Conservation (phyloP, 228 moss, liverwort and hornwort species). For the Sphagnum magellanicum region DNA sequence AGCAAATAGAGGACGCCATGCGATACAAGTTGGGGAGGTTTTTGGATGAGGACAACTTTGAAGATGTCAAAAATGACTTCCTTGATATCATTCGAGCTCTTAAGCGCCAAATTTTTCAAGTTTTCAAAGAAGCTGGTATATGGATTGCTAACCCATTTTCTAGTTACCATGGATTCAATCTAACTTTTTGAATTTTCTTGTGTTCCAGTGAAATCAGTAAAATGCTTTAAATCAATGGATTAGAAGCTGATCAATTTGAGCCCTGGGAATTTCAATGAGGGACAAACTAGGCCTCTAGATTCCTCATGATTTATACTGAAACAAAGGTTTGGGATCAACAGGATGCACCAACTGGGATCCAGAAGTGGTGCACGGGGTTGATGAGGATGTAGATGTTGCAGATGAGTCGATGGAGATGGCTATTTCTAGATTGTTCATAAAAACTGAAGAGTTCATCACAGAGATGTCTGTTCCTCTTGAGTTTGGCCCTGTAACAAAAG, state of each 20-base stretch:
- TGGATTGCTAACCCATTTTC: too few species aligned
- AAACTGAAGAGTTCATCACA: slow-evolving; percentile 72
- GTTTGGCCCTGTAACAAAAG: slow-evolving; percentile 16
- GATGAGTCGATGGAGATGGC: slow-evolving; percentile 52
- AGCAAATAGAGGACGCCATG: slow-evolving; percentile 74
- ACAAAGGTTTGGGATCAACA: slow-evolving; percentile 4
- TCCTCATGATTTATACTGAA: not conserved
- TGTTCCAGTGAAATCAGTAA: too few species aligned
- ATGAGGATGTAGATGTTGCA: slow-evolving; percentile 42
- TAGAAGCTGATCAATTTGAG: too few species aligned
- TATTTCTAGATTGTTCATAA: slow-evolving; percentile 62
- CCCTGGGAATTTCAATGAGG: too few species aligned
- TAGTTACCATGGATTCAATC: too few species aligned
- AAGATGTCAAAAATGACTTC: slow-evolving; percentile 58
- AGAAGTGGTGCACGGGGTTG: slow-evolving; percentile 49
- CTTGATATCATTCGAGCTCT: slow-evolving; percentile 58
- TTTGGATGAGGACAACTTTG: slow-evolving; percentile 37
- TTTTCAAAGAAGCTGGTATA: slow-evolving; percentile 76
- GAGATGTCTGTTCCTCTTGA: slow-evolving; percentile 64
- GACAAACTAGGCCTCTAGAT: too few species aligned
- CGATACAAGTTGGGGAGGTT: slow-evolving; percentile 44
- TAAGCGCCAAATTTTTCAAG: slow-evolving; percentile 60
- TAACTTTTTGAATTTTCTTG: not conserved
- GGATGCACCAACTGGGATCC: slow-evolving; percentile 71
- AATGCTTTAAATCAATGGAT: too few species aligned